These are phyloP conservation scores for Macrophomina pseudophaseolina DNA, from an alignment of 2,329 filamentous ascomycete genomes.

Conservation along the genomic window DNA sequence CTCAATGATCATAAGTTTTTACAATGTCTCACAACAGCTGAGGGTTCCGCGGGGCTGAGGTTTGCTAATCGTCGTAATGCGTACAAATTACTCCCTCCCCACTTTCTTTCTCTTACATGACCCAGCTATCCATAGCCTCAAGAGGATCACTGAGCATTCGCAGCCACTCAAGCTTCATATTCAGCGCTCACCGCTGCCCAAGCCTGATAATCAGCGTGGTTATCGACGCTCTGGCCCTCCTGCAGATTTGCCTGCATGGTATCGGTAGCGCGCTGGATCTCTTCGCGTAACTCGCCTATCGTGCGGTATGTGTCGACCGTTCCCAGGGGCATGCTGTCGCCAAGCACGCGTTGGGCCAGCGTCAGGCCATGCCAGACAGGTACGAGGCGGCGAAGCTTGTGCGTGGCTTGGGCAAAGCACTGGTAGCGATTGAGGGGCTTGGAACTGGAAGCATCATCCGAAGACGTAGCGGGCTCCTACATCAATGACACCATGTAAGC, in stretches of 20 bases:
- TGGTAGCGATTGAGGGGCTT: conserved; percentile 1
- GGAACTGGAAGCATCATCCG: conserved; percentile 7
- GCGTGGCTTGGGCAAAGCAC: conserved; percentile 33
- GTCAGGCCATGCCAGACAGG: conserved; percentile 52
- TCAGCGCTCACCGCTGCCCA: neutral
- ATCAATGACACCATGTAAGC: neutral
- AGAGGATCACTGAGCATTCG: neutral
- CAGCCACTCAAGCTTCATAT: neutral
- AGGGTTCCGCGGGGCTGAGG: too few relatives aligned
- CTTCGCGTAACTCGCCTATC: neutral
- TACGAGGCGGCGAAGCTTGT: conserved; percentile 34
- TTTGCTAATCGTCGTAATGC: too few relatives aligned
- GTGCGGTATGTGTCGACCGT: conserved; percentile 29
- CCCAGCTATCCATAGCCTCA: too few relatives aligned
- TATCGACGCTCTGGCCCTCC: neutral
- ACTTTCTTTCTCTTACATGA: too few relatives aligned
- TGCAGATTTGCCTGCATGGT: neutral
- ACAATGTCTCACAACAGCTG: too few relatives aligned
- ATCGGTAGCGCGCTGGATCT: neutral
- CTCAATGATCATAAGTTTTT: too few relatives aligned
- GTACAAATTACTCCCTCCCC: too few relatives aligned
- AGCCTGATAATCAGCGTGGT: neutral
- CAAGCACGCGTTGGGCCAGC: conserved; percentile 48
- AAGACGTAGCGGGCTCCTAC: neutral
- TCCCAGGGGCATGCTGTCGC: conserved; percentile 39